Conservation (phyloP, 1,284 basidiomycete genomes). For the Leccinum pachyderme region DNA sequence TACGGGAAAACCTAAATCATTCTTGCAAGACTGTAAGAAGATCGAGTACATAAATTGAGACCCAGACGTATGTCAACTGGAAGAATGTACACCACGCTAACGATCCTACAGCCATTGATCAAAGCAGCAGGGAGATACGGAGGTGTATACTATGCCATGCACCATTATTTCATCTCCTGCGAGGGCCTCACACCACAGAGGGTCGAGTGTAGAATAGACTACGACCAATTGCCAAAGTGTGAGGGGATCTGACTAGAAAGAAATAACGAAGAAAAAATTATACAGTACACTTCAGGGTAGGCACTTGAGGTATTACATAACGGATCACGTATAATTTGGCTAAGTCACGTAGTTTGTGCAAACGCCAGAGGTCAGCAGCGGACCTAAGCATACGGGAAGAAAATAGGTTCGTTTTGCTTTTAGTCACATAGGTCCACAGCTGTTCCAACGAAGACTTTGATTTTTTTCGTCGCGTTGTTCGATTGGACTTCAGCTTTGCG, state of each 20-base stretch:
- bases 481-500: conserved; percentile 28
- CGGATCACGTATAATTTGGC: too few species aligned
- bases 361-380: background rate
- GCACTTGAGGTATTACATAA: conserved; percentile 3
- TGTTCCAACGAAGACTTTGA: conserved; percentile 54
- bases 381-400: background rate
- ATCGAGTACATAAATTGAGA: background rate
- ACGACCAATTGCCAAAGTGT: conserved; percentile 53
- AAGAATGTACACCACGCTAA: conserved; percentile 78
- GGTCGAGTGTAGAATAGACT: conserved; percentile 51
- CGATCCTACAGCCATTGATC: conserved; percentile 65
- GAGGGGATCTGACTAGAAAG: conserved; percentile 50
- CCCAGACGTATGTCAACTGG: background rate
- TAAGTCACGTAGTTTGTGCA: too few species aligned
- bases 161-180: conserved; percentile 87
- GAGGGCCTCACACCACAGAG: conserved; percentile 66
- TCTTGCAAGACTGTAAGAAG: background rate
- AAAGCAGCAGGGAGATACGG: conserved; percentile 77
- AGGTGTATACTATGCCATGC: conserved; percentile 83
- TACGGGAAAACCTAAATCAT: too few species aligned
- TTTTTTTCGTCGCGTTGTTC: conserved; percentile 42
- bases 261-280: background rate
- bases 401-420: conserved; percentile 4
- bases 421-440: conserved; percentile 60
- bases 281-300: conserved; percentile 31